These are phyloP conservation scores for Puccinia sorghi DNA, from an alignment of 1,284 basidiomycete species.

Conservation along the genomic window DNA sequence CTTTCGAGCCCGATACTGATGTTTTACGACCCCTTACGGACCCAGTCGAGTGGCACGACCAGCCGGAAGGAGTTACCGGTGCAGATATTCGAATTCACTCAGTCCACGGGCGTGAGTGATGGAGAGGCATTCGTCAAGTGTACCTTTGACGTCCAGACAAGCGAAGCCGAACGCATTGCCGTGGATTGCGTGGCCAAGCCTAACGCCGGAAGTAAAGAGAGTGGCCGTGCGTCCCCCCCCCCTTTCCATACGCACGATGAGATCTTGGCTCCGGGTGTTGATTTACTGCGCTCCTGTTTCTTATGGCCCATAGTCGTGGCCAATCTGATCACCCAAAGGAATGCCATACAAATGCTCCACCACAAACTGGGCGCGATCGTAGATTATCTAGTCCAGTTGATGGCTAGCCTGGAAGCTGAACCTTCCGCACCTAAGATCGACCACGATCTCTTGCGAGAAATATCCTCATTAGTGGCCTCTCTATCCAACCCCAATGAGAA, in stretches of 20 bases:
- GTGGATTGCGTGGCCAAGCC: conserved; percentile 92
- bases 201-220: conserved; percentile 72
- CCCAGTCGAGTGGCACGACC: conserved; percentile 70
- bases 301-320: conserved; percentile 69
- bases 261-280: background rate
- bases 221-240: conserved; percentile 59
- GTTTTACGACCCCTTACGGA: conserved; percentile 62
- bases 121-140: conserved; percentile 68
- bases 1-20: conserved; percentile 38
- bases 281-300: background rate
- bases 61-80: conserved; percentile 74
- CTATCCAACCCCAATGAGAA: conserved; percentile 76
- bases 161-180: conserved; percentile 96
- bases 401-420: conserved; percentile 62
- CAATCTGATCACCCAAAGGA: conserved; percentile 83
- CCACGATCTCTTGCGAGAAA: conserved; percentile 76
- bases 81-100: conserved; percentile 60
- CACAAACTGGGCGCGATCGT: conserved; percentile 81
- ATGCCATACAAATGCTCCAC: conserved; percentile 92
- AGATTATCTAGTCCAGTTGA: conserved; percentile 69
- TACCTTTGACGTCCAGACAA: conserved; percentile 89
- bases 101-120: background rate
- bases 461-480: conserved; percentile 79
- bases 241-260: too few species aligned
- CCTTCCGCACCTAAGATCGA: conserved; percentile 62